Percentiles rank a stretch among this genome's conserved stretches.
Conservation (phyloP, 805 yeast species). For the Saturnispora kantuleensis region DNA sequence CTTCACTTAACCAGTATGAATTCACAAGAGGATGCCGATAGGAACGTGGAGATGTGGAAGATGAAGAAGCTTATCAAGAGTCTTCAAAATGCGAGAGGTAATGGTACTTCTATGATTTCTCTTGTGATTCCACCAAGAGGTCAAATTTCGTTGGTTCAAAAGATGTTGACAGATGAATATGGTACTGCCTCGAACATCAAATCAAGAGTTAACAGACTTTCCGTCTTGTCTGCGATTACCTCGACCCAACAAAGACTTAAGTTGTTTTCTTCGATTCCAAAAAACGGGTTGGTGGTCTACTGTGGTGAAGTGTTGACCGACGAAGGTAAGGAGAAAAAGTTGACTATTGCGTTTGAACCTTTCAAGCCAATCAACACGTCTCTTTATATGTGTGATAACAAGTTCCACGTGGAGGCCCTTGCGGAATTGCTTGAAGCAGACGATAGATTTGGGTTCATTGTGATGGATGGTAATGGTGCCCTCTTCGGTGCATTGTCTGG, state of each 20-base stretch:
- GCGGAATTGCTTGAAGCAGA: slow-evolving; percentile 91
- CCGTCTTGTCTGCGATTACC: slow-evolving; percentile 93
- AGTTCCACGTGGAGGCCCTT: slow-evolving; percentile 95
- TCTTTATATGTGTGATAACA: slow-evolving; percentile 89
- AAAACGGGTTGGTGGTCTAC: slow-evolving; percentile 89
- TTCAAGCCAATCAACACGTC: slow-evolving; percentile 99
- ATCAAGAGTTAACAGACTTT: slow-evolving; percentile 92
- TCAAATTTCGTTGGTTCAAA: slow-evolving; percentile 79
- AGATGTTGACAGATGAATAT: slow-evolving; percentile 94
- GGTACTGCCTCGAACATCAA: slow-evolving; percentile 98
- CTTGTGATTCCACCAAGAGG: slow-evolving; percentile 92
- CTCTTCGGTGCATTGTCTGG: slow-evolving; percentile 93
- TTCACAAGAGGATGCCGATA: slow-evolving; percentile 79
- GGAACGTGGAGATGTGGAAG: slow-evolving; percentile 98
- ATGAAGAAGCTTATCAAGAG: slow-evolving; percentile 87
- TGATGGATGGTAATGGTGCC: slow-evolving; percentile 99
- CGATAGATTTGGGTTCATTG: slow-evolving; percentile 93
- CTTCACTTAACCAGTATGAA: slow-evolving; percentile 35
- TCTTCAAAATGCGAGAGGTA: slow-evolving; percentile 88
- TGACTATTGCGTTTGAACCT: slow-evolving; percentile 96
- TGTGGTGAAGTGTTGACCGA: slow-evolving; percentile 98
- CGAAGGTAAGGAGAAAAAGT: slow-evolving; percentile 95
- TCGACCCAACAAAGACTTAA: slow-evolving; percentile 96
- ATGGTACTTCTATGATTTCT: slow-evolving; percentile 98
- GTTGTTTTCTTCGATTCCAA: slow-evolving; percentile 80